Conservation (phyloP, 306 rosid species). For the Albizia julibrissin region DNA sequence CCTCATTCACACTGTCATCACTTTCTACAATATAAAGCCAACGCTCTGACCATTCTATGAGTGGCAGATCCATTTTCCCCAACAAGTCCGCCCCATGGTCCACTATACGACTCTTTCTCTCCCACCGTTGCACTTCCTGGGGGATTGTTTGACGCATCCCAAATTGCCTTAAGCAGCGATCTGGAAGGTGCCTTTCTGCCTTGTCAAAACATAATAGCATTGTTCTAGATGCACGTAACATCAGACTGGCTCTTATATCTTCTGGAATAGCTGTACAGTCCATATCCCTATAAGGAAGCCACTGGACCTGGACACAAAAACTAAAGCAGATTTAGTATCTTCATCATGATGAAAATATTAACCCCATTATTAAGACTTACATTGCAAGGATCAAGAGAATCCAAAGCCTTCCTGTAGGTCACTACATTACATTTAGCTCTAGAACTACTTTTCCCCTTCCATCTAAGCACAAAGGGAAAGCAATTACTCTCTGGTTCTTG, state of each 20-base stretch:
- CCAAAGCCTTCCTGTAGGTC: conserved; percentile 68
- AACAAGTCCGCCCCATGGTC: conserved; percentile 53
- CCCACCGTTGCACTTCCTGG: conserved; percentile 52
- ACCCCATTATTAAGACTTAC: conserved; percentile 38
- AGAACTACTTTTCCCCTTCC: conserved; percentile 68
- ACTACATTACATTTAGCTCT: conserved; percentile 53
- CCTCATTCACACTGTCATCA: conserved; percentile 39
- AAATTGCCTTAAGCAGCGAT: conserved; percentile 65
- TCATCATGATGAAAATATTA: background rate
- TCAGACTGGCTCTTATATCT: conserved; percentile 42
- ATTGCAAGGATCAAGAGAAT: conserved; percentile 54
- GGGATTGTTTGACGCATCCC: conserved; percentile 64
- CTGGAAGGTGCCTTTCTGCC: conserved; percentile 65
- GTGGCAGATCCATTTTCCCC: conserved; percentile 41
- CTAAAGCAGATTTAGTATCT: conserved; percentile 3
- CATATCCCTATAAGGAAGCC: conserved; percentile 64
- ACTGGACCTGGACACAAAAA: conserved; percentile 50
- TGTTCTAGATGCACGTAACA: conserved; percentile 50
- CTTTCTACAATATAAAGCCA: conserved; percentile 32
- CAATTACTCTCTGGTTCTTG: conserved; percentile 47
- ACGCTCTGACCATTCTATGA: conserved; percentile 55
- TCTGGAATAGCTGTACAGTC: conserved; percentile 50
- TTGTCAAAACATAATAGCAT: conserved; percentile 64
- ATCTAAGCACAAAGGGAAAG: conserved; percentile 61
- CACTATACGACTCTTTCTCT: conserved; percentile 47